phyloP scores from a whole-genome alignment of 2,329 filamentous ascomycete species.

The Fusarium sp. region DNA sequence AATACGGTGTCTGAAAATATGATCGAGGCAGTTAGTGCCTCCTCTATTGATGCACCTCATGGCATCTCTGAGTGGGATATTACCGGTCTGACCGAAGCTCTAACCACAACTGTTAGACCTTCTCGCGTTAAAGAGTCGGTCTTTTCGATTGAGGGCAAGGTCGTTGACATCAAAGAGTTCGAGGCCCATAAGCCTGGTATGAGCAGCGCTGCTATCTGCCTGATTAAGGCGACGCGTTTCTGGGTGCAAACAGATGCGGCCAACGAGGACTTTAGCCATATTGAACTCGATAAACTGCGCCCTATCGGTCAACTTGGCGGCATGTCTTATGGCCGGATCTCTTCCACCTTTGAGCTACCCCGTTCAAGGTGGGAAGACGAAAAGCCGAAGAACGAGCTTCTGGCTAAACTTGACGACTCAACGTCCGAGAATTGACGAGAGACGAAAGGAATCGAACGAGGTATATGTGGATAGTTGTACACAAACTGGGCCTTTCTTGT shows the following conservation, averaged over 20 bases:
- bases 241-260: slow-evolving; percentile 92
- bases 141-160: slow-evolving; percentile 84
- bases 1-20: too few relatives aligned
- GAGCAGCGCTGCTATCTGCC: slow-evolving; percentile 79
- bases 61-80: too few relatives aligned
- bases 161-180: slow-evolving; percentile 83
- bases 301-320: slow-evolving; percentile 86
- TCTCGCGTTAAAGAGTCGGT: slow-evolving; percentile 83
- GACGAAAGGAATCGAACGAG: too few relatives aligned
- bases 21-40: too few relatives aligned
- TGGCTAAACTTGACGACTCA: neutral
- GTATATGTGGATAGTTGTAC: too few relatives aligned
- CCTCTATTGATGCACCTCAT: too few relatives aligned
- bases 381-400: neutral
- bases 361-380: neutral
- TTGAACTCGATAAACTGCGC: slow-evolving; percentile 82
- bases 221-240: slow-evolving; percentile 88
- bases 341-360: slow-evolving; percentile 79
- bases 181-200: slow-evolving; percentile 80
- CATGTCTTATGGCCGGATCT: slow-evolving; percentile 83
- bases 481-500: too few relatives aligned
- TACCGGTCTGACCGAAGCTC: too few relatives aligned
- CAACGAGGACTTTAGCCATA: slow-evolving; percentile 79
- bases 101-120: too few relatives aligned
- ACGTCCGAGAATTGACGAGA: too few relatives aligned